Percentiles rank a stretch among this genome's conserved stretches.
phyloP scores from a whole-genome alignment of 169 alveolate species.

The Condylostoma magnum region DNA sequence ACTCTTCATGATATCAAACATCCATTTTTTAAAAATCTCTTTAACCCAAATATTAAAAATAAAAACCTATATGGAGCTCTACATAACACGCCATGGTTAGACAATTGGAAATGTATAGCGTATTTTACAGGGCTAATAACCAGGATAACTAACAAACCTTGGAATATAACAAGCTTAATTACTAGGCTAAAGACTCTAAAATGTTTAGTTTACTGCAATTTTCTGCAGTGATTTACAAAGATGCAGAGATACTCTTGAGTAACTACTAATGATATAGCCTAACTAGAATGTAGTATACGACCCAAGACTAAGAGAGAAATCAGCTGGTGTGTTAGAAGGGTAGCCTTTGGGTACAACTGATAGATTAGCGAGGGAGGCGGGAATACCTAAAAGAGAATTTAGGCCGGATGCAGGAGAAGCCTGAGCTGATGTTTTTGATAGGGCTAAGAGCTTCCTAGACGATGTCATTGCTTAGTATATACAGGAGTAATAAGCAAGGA shows the following conservation, averaged over 20 bases:
- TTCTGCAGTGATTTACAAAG: constrained; percentile 25
- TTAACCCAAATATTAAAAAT: no score
- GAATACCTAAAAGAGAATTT: not conserved
- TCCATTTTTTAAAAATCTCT: no score
- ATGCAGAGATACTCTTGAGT: not conserved
- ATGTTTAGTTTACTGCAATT: not conserved
- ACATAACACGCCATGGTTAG: constrained; percentile 12
- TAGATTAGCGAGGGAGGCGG: not conserved
- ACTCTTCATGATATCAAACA: no score
- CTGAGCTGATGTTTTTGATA: not conserved
- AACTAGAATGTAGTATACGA: not conserved
- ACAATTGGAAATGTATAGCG: constrained; percentile 7
- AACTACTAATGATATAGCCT: not conserved
- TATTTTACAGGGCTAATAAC: constrained; percentile 23
- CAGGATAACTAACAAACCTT: constrained; percentile 8
- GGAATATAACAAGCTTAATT: constrained; percentile 10
- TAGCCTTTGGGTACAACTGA: constrained; percentile 24
- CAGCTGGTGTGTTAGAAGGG: constrained; percentile 25
- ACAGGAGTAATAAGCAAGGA: not conserved
- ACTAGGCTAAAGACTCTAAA: constrained; percentile 7
- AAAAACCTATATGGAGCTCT: constrained; percentile 27
- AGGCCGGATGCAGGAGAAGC: constrained; percentile 19
- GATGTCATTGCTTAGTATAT: not conserved
- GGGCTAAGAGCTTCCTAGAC: not conserved
- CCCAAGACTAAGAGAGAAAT: constrained; percentile 26